Percentiles rank a stretch among this genome's conserved stretches.
phyloP scores from a whole-genome alignment of 2,329 filamentous ascomycete species.

The Graphilbum sp. region DNA sequence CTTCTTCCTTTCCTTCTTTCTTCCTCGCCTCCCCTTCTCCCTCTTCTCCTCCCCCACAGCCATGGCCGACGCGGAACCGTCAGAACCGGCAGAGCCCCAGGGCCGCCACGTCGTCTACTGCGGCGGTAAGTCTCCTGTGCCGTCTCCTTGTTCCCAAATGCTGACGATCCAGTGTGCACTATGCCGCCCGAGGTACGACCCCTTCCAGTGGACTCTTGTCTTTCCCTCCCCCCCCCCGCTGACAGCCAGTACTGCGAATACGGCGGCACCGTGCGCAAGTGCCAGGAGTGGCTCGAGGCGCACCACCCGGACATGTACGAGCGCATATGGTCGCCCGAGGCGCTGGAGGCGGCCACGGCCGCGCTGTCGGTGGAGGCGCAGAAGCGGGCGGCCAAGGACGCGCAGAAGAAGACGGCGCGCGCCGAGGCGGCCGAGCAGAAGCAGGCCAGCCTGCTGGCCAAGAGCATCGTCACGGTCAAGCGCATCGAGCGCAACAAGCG shows the following conservation, averaged over 20 bases:
- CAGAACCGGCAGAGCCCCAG: conserved; percentile 30
- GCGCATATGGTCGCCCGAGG: conserved; percentile 73
- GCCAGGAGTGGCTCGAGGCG: conserved; percentile 83
- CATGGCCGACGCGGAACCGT: conserved; percentile 37
- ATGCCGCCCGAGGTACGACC: conserved; percentile 44
- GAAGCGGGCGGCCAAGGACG: conserved; percentile 89
- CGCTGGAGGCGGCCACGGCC: conserved; percentile 67
- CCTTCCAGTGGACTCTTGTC: too few species aligned
- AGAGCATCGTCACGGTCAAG: conserved; percentile 78
- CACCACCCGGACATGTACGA: conserved; percentile 59
- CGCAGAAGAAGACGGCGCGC: conserved; percentile 91
- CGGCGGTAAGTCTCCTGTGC: conserved; percentile 26
- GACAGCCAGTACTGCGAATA: conserved; percentile 74
- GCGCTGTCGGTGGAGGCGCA: conserved; percentile 80
- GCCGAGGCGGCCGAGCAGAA: conserved; percentile 76
- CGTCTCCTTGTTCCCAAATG: not conserved
- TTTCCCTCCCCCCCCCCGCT: not conserved
- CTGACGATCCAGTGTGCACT: conserved; percentile 37
- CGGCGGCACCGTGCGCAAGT: conserved; percentile 90
- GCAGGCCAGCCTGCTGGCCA: conserved; percentile 65
- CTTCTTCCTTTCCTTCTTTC: too few species aligned
- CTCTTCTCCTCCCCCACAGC: not conserved
- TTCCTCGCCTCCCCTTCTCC: not conserved
- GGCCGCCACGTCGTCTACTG: conserved; percentile 38
- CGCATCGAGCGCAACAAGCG: conserved; percentile 96